Base-by-base conservation (phyloP, 768 basidiomycete species). In the Cystobasidium onofrii region DNA sequence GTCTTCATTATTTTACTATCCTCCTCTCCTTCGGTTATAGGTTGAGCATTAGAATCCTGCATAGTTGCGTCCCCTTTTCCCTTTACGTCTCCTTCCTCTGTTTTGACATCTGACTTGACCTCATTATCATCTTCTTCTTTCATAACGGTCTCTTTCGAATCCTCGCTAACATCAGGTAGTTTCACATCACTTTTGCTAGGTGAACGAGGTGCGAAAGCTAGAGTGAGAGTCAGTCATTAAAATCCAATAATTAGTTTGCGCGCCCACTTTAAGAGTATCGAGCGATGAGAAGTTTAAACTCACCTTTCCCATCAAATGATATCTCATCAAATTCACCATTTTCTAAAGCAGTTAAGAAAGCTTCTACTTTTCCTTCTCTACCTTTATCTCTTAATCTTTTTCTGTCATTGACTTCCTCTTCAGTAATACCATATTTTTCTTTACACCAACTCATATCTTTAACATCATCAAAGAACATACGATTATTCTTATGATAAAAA, bases 381-480 rank as follows among this genome's bases (percentile, higher is more conserved):
- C 54, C 74, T 50, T 43, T 74, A 25, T 10, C 31, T 34, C 29
- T 57, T 57, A 74, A 27, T 43, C 54, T 54, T 34, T 60, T 50
- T 34, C 73, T 39, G 60, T 64, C 43, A 15, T 41, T 46, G 31
- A 44, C 72, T 25, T 9, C 1, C 20, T 73, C 78, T 17, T 65
- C 13, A 1, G 44, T 55, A 10, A 31, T n/a, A 2, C 29, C 75
- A 31, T 79, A 79, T 61, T 74, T 77, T 39, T 79, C 78, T n/a
- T 57, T 46, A 33, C 76, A 77, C 78, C 78, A 79, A 27, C 39
- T 29, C 41, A 55, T 55, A 0, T 25, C 62, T 25, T 61, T 65
- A 31, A 52, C 13, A 15, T 74, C 54, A 0, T 73, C 75, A 29
- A 77, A 79, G 57, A 34, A 29, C 1, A 12, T n/a, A n/a, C 36